Conservation (phyloP, 163 green algal species). For the Chlamydomonas reinhardtii region DNA sequence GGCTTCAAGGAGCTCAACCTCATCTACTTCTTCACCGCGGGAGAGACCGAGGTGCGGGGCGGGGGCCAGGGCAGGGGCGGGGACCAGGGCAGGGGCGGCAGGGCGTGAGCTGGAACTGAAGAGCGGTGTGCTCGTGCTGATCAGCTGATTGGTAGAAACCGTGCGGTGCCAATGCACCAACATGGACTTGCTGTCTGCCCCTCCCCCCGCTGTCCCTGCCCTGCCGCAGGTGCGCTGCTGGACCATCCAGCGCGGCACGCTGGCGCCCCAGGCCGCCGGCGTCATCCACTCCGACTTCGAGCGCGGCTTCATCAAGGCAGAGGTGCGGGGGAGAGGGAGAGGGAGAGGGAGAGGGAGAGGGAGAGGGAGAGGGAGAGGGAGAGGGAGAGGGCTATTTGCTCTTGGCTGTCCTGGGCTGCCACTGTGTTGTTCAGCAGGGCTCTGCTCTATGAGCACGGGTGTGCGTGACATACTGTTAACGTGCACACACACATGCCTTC, state of each 20-base stretch:
- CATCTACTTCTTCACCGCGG: constrained; percentile 63
- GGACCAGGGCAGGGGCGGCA: too few relatives aligned
- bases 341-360: not conserved
- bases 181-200: not conserved
- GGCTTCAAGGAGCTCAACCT: constrained; percentile 64
- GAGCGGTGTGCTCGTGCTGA: too few relatives aligned
- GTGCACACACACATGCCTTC: not conserved
- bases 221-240: constrained; percentile 19
- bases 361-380: too few relatives aligned
- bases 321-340: constrained; percentile 18
- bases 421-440: too few relatives aligned
- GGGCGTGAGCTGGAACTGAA: too few relatives aligned
- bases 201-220: not conserved
- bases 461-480: too few relatives aligned
- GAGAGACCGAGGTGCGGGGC: constrained; percentile 50
- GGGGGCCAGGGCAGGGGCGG: too few relatives aligned
- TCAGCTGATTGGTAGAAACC: too few relatives aligned
- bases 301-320: constrained; percentile 82
- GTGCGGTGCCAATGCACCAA: too few relatives aligned
- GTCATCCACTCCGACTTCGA: constrained; percentile 87
- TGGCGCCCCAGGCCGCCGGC: constrained; percentile 66
- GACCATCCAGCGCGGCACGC: constrained; percentile 25
- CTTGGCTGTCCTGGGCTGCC: too few relatives aligned
- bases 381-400: too few relatives aligned
- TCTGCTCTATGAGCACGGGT: too few relatives aligned